Percentiles rank a stretch among this genome's conserved stretches.
phyloP scores from a whole-genome alignment of 805 yeast genomes.

The Diddensiella santjacobensis region DNA sequence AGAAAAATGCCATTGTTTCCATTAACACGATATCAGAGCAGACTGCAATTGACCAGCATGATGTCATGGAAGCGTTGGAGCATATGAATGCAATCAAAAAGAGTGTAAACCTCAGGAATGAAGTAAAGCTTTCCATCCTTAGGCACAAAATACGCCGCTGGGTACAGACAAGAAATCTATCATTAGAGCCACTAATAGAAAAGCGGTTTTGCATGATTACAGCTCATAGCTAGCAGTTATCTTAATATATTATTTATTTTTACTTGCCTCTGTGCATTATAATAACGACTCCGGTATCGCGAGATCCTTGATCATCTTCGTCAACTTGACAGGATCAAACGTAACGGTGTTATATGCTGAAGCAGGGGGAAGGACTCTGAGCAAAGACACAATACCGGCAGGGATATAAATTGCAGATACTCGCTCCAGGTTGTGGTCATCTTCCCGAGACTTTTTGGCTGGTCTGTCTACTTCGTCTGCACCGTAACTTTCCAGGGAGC shows the following conservation, averaged over 20 bases:
- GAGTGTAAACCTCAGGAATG: not conserved
- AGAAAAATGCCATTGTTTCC: conserved; percentile 16
- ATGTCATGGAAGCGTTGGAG: conserved; percentile 32
- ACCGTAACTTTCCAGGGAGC: not conserved
- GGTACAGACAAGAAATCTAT: conserved; percentile 4
- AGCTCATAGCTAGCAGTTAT: not conserved
- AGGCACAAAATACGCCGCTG: conserved; percentile 5
- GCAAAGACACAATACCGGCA: conserved; percentile 42
- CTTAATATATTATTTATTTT: not conserved
- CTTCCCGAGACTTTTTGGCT: conserved; percentile 13
- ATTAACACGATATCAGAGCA: conserved; percentile 26
- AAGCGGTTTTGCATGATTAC: conserved; percentile 5
- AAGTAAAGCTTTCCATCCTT: conserved; percentile 4
- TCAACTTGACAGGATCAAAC: conserved; percentile 54
- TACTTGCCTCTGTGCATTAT: not conserved
- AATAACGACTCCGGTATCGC: conserved; percentile 24
- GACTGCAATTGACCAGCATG: conserved; percentile 36
- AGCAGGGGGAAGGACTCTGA: conserved; percentile 59
- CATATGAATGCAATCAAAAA: conserved; percentile 28
- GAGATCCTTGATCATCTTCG: conserved; percentile 30
- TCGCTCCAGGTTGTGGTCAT: conserved; percentile 19
- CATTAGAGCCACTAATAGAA: conserved; percentile 10
- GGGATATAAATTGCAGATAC: conserved; percentile 23
- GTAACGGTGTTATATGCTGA: conserved; percentile 50
- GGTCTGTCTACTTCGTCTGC: conserved; percentile 5